These are phyloP conservation scores for Skeletonema grethae DNA, from an alignment of 108 stramenopile species.

Conservation along the genomic window DNA sequence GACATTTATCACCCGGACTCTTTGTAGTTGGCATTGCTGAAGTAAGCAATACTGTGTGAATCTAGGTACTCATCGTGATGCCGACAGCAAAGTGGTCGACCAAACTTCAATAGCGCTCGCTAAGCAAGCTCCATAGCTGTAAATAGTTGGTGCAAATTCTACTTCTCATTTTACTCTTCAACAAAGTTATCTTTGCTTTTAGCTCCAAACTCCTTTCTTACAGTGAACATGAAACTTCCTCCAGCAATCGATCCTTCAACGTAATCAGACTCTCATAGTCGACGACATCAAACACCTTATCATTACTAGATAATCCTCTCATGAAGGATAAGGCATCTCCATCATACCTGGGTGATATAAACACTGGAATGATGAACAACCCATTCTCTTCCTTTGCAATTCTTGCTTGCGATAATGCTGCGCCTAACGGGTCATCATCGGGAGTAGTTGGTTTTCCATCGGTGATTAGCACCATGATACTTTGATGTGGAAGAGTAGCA, in stretches of 20 bases:
- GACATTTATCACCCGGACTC: no score
- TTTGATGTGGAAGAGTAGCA: background rate
- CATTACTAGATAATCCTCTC: no score
- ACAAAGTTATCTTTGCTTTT: no score
- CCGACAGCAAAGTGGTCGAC: no score
- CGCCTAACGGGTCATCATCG: background rate
- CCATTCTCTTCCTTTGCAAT: background rate
- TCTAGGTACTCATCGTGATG: no score
- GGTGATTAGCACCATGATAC: background rate
- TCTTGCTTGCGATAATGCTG: background rate
- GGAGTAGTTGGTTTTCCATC: slow-evolving; percentile 2
- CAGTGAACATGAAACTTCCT: slow-evolving; percentile 35
- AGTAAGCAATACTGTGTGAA: no score
- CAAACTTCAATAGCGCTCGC: no score
- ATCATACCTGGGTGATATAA: slow-evolving; percentile 17
- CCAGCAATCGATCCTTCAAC: slow-evolving; percentile 32
- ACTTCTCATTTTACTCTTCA: no score
- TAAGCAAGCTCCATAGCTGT: no score
- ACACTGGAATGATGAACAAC: slow-evolving; percentile 2
- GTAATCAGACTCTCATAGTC: slow-evolving; percentile 30
- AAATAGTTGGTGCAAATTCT: no score
- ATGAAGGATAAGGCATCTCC: background rate
- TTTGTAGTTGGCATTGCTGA: no score
- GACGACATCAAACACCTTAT: slow-evolving; percentile 36
- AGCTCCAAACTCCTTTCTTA: no score